Evolutionary conservation across 805 yeast species (phyloP), one percentile per base, ranked within the genome.

Genomic region (Suhomyces prunicola): DNA sequence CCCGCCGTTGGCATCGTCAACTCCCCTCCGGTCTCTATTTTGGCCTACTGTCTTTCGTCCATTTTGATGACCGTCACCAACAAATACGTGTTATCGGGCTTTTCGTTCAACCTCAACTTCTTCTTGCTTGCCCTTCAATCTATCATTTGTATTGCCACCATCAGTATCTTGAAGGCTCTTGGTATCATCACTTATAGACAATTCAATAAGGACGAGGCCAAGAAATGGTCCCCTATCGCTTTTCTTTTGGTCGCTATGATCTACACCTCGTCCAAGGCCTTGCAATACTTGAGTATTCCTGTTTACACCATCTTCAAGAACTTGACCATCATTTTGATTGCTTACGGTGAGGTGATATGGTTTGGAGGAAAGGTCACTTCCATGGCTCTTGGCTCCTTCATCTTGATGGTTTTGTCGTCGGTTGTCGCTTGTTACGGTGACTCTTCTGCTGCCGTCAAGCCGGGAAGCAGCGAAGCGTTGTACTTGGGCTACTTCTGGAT

Each of bases 281-380:
- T 94, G 65, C 96, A 90, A 74, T 90, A 74, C 75, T 83, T 94
- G 67, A 79, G 93, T 50, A 92, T 94, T 54, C 99, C 99, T 50
- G 96, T 94, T 54, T 94, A 91, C 81, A 94, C 99, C 59, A 93
- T 94, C 63, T 94, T 94, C 87, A 94, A 94, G 82, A 94, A 94
- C 76, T 83, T 94, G 73, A 93, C 99, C 57, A 94, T 94, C 68
- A 93, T 94, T 60, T 78, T 94, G 68, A 94, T 94, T 70, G 98
- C 99, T 35, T 94, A 94, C 70, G 98, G 98, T 77, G 99, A 94
- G 76, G 97, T 93, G 35, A 63, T 94, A 56, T 93, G 97, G 96
- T 94, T 93, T 65, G 97, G 97, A 57, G 97, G 97, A 59, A 74
- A 79, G 56, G 97, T 93, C 63, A 85, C 97, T 50, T 72, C 92